phyloP scores from a whole-genome alignment of 2,329 filamentous ascomycete species.

The Aspergillus carbonarius region DNA sequence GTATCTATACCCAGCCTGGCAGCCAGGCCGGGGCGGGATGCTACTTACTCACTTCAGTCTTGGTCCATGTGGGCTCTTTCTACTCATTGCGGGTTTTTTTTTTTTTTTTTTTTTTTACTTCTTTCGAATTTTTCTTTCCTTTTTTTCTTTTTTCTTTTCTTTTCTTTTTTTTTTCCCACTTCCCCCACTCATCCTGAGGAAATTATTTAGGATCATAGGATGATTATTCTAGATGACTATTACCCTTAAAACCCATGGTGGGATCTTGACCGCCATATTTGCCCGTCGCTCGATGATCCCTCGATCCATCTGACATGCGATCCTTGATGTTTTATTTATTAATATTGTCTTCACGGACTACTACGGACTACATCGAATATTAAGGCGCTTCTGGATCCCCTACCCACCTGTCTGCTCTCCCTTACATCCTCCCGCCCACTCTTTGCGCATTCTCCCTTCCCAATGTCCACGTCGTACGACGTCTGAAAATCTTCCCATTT shows the following conservation, averaged over 20 bases:
- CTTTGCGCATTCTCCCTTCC: neutral
- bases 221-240: neutral
- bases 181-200: neutral
- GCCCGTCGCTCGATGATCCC: neutral
- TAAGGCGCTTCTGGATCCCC: neutral
- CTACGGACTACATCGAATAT: neutral
- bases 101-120: constrained; percentile 3
- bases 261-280: neutral
- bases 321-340: neutral
- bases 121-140: neutral
- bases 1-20: neutral
- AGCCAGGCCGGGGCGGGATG: neutral
- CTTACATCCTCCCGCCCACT: neutral
- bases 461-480: neutral
- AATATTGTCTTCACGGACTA: neutral
- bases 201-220: neutral
- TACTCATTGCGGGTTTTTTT: neutral
- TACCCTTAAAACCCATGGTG: neutral
- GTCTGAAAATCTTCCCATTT: neutral
- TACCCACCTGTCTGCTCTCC: neutral
- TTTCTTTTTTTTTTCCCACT: constrained; percentile 4
- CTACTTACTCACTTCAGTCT: neutral
- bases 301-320: constrained; percentile 7
- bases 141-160: neutral
- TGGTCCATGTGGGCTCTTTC: constrained; percentile 1